These are phyloP conservation scores for Penicillium malachiteum DNA, from an alignment of 495 filamentous ascomycete species.

Conservation along the genomic window DNA sequence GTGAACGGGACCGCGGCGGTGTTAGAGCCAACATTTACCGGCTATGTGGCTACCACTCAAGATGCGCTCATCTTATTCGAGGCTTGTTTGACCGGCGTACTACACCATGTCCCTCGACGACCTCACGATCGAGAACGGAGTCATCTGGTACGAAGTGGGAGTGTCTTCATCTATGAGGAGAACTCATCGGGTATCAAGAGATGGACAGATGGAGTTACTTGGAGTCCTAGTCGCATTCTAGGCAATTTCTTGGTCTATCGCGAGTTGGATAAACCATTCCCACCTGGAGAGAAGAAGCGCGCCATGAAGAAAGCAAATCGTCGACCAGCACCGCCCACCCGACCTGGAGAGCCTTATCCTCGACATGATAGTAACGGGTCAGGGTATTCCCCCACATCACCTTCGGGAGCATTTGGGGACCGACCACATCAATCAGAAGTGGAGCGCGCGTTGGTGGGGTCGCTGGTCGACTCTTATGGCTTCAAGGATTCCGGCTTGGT, in stretches of 20 bases:
- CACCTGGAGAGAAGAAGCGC: conserved; percentile 85
- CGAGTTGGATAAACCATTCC: conserved; percentile 77
- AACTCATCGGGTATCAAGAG: conserved; percentile 85
- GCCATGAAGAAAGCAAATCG: conserved; percentile 69
- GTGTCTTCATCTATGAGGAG: conserved; percentile 88
- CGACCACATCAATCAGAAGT: conserved; percentile 49
- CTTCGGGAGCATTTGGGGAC: conserved; percentile 37
- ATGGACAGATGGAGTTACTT: conserved; percentile 88
- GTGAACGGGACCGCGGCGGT: conserved; percentile 46
- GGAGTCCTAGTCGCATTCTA: conserved; percentile 88
- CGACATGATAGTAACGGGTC: conserved; percentile 46
- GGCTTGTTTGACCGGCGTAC: conserved; percentile 63
- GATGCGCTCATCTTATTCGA: conserved; percentile 78
- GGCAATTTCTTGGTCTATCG: conserved; percentile 90
- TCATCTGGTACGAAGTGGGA: conserved; percentile 73
- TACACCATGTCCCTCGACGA: conserved; percentile 74
- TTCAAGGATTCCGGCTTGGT: conserved; percentile 83
- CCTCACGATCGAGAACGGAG: conserved; percentile 81
- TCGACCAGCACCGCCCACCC: conserved; percentile 35
- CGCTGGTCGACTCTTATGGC: conserved; percentile 79
- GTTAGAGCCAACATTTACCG: conserved; percentile 59
- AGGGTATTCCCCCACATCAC: conserved; percentile 44
- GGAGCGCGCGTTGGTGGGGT: conserved; percentile 74
- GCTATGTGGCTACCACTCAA: conserved; percentile 68
- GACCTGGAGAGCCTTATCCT: conserved; percentile 54